A percentile compares a stretch with the other conserved stretches of the same genome.
phyloP scores from a whole-genome alignment of 768 basidiomycete species.

The Amylocystis lapponica region DNA sequence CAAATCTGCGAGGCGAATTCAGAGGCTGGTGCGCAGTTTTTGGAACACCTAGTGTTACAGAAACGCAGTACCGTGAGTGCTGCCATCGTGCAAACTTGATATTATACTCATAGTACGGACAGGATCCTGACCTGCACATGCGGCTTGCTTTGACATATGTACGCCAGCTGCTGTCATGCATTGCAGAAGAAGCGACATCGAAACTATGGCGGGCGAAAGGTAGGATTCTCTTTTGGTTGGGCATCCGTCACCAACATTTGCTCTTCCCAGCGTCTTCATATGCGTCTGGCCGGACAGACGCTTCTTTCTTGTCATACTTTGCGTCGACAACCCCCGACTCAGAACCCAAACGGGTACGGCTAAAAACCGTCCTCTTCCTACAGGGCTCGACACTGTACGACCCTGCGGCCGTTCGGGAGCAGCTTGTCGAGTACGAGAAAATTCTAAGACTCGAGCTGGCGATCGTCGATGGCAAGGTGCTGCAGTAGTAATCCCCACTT shows the following conservation, averaged over 20 bases:
- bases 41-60: slow-evolving; percentile 77
- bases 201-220: slow-evolving; percentile 74
- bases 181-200: slow-evolving; percentile 44
- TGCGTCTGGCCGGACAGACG: slow-evolving; percentile 20
- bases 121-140: slow-evolving; percentile 63
- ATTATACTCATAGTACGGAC: not conserved
- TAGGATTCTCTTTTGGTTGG: slow-evolving; percentile 17
- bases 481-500: slow-evolving; percentile 10
- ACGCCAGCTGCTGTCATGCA: slow-evolving; percentile 44
- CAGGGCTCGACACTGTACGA: slow-evolving; percentile 74
- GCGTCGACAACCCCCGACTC: slow-evolving; percentile 81
- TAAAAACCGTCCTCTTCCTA: slow-evolving; percentile 75
- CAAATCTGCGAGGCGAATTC: slow-evolving; percentile 52
- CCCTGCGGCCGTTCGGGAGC: slow-evolving; percentile 36
- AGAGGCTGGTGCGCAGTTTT: slow-evolving; percentile 60
- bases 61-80: slow-evolving; percentile 52
- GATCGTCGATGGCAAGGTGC: slow-evolving; percentile 74
- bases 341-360: slow-evolving; percentile 59
- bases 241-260: not conserved
- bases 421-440: slow-evolving; percentile 42
- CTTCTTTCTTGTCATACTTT: slow-evolving; percentile 68
- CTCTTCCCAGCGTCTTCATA: slow-evolving; percentile 20
- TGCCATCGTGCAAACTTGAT: not conserved
- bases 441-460: slow-evolving; percentile 69
- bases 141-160: slow-evolving; percentile 55